Base-by-base conservation (phyloP, 306 rosid genomes). In the Senna tora region DNA sequence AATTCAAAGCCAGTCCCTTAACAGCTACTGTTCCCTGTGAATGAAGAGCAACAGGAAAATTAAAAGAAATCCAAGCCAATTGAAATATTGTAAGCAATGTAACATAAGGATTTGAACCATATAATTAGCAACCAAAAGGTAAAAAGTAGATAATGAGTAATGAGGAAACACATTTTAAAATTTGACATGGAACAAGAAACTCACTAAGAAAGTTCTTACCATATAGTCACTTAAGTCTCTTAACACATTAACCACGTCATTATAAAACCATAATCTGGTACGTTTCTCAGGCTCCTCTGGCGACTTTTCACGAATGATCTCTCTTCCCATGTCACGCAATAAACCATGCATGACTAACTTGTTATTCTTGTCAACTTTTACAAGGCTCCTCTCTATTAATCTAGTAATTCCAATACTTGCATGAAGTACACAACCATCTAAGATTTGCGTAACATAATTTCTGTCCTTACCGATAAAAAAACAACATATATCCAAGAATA, bases 261-360 rank as follows among this genome's bases (percentile, higher is more conserved):
- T 10, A 32, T 32, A 3, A 58, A 33, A 15, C 42, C 65, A 58
- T 33, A 58, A n/a, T 33, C 43, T 58, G 1, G 14, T 33, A n/a
- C 65, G 65, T 8, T 58, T 33, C 22, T 33, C 43, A n/a, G 22
- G 65, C 2, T 58, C 7, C 5, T 58, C 13, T 33, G 15, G 43
- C n/a, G 65, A 15, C 1, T 14, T 11, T 11, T 32, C 14, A 7
- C 65, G 65, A 7, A 33, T 58, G 6, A 58, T 58, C 38, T 58
- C 45, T 4, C 22, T 58, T 32, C 65, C 65, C 65, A 58, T 58
- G 13, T 32, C 65, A 32, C 43, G 65, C 4, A 58, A 1, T 9
- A 58, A 33, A 38, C 9, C 22, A 58, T 58, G 65, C 15, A 58
- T 58, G 7, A 32, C 65, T 15, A 58, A 41, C 43, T 58, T 58